A percentile compares a stretch with the other conserved stretches of the same genome.
phyloP scores from a whole-genome alignment of 1,139 yeast genomes.

The Blastobotrys illinoisensis region DNA sequence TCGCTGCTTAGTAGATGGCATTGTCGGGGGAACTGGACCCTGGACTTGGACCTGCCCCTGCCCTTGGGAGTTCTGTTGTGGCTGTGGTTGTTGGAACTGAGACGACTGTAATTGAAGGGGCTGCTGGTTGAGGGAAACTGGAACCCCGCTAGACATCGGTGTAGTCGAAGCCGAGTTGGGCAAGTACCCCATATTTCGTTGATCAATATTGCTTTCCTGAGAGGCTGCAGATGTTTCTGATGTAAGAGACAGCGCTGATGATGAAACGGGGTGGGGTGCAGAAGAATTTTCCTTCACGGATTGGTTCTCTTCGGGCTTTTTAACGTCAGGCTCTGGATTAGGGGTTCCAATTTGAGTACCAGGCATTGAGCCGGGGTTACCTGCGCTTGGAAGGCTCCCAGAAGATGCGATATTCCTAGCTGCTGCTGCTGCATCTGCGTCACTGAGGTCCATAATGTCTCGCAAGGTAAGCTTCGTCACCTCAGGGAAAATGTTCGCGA shows the following conservation, averaged over 20 bases:
- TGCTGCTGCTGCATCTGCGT: constrained; percentile 1
- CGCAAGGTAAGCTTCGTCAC: constrained; percentile 15
- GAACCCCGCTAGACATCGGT: background rate
- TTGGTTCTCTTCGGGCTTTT: background rate
- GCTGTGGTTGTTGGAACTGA: background rate
- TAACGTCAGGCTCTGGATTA: background rate
- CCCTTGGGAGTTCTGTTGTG: background rate
- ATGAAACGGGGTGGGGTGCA: background rate
- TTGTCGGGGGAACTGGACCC: background rate
- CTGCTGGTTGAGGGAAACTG: background rate
- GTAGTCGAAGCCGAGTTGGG: background rate
- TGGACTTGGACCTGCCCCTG: background rate
- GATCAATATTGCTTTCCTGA: background rate
- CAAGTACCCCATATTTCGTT: background rate
- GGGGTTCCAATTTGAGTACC: constrained; percentile 4
- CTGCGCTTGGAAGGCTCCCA: background rate
- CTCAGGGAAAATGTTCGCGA: constrained; percentile 17
- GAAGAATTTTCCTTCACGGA: background rate
- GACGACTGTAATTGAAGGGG: background rate
- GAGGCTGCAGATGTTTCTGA: background rate
- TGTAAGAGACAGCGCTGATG: background rate
- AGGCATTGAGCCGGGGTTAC: background rate
- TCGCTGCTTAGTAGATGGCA: background rate
- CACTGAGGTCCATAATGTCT: constrained; percentile 17
- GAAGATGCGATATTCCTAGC: background rate